Conservation (phyloP, 305 asterid genomes). For the Rubia tinctorum region DNA sequence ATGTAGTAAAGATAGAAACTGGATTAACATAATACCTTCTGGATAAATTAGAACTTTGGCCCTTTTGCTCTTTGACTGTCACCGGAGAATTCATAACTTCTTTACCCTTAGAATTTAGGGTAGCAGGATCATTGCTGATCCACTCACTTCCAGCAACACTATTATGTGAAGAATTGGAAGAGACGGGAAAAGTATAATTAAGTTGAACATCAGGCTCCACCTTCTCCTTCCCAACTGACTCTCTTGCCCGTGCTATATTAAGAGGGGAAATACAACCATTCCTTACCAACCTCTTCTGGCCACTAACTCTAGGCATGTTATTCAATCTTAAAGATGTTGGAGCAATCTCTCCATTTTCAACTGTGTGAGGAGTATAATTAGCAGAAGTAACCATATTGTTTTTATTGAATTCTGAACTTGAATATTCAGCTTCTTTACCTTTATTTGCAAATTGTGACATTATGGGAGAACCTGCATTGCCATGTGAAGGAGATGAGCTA, state of each 20-base stretch:
- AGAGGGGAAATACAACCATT: slow-evolving; percentile 90
- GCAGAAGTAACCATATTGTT: neutral
- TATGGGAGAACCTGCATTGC: slow-evolving; percentile 5
- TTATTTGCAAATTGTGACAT: neutral
- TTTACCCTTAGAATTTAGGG: slow-evolving; percentile 61
- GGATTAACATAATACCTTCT: slow-evolving; percentile 36
- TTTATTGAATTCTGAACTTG: slow-evolving; percentile 14
- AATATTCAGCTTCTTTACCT: slow-evolving; percentile 12
- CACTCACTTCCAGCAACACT: slow-evolving; percentile 35
- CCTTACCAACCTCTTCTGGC: slow-evolving; percentile 69
- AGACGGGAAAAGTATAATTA: slow-evolving; percentile 22
- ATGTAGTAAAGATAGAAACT: neutral
- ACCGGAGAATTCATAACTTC: slow-evolving; percentile 44
- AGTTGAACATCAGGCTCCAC: slow-evolving; percentile 30
- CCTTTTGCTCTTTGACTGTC: slow-evolving; percentile 32
- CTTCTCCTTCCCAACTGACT: slow-evolving; percentile 37
- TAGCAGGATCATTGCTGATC: slow-evolving; percentile 43
- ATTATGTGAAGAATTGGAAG: slow-evolving; percentile 31
- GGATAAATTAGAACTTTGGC: slow-evolving; percentile 25
- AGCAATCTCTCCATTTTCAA: slow-evolving; percentile 11
- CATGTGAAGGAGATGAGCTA: slow-evolving; percentile 10
- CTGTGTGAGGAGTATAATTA: slow-evolving; percentile 5
- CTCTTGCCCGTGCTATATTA: slow-evolving; percentile 61
- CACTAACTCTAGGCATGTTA: slow-evolving; percentile 40
- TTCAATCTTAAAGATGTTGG: slow-evolving; percentile 26